Evolutionary conservation across 1,284 basidiomycete species (phyloP), one percentile per base, ranked within the genome.

Genomic region (Takashimella tepidaria): DNA sequence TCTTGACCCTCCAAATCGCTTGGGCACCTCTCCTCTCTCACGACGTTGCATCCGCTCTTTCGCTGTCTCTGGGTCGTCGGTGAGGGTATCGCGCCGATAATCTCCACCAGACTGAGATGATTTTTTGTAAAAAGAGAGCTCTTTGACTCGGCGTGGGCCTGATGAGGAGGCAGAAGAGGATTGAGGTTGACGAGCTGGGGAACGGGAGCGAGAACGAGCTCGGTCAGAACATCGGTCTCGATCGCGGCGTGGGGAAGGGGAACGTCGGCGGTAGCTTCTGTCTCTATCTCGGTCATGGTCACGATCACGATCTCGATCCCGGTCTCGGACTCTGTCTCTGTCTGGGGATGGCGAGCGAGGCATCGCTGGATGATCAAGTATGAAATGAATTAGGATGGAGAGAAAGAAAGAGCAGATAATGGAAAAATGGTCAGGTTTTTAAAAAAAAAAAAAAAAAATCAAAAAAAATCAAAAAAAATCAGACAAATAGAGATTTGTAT

Each of bases 81-180:
- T 8, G 31, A 37, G 31, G 8, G 51, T 27, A 11, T 54, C 51
- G 21, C 42, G 49, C 21, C 50, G 48, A 40, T 55, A 54, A 13
- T 47, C 51, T 27, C 41, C 49, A 19, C 41, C 26, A 37, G 60
- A 46, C 5, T 56, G 25, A 4, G 59, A 47, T 4, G 64, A 61
- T 50, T 72, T 72, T 55, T 77, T 77, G 69, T 77, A 77, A 55
- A 77, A 73, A n/a, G 70, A 72, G 45, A 77, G 64, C 51, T 76
- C 71, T 56, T 71, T 71, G 2, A 72, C 64, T 41, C 61, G 52
- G 4, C 58, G 56, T 27, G 62, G 52, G 3, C 53, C 41, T 43
- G 58, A 62, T 42, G 47, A 52, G 57, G 41, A 53, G 53, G 45
- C 42, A 53, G 22, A 44, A n/a, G 47, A 23, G n/a, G 41, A n/a